Conservation (phyloP, 2,329 filamentous ascomycete genomes). For the Colletotrichum brevisporum region DNA sequence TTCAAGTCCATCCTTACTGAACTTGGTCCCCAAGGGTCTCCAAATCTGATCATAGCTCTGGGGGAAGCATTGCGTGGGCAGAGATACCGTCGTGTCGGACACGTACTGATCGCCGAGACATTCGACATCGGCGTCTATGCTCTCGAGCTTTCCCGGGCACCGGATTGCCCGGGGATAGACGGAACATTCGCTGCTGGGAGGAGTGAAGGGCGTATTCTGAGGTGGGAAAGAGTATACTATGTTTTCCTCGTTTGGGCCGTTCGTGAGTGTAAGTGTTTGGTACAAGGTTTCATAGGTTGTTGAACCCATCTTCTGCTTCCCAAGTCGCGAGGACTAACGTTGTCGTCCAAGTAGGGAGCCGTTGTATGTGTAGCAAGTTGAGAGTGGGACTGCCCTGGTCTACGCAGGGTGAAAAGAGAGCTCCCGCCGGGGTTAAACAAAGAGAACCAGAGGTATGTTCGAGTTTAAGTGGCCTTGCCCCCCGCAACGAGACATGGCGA, state of each 20-base stretch:
- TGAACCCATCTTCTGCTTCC: not conserved
- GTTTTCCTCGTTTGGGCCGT: not conserved
- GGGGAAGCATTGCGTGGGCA: conserved; percentile 7
- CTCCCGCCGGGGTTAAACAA: not conserved
- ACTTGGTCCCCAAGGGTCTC: not conserved
- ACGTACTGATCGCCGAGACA: not conserved
- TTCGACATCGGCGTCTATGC: not conserved
- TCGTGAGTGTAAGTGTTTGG: conserved; percentile 7
- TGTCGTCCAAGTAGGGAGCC: too few relatives aligned
- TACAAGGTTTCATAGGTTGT: conserved; percentile 17
- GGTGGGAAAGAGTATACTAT: not conserved
- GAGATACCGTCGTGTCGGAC: not conserved
- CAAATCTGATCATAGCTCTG: not conserved
- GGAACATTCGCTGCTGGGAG: not conserved
- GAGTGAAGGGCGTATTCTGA: not conserved
- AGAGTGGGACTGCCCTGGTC: too few relatives aligned
- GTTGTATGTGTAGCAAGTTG: too few relatives aligned
- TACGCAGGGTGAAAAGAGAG: not conserved
- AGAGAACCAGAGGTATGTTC: not conserved
- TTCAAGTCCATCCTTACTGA: not conserved
- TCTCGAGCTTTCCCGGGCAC: not conserved
- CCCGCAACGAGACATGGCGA: not conserved
- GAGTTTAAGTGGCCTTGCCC: not conserved
- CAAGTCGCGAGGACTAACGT: not conserved
- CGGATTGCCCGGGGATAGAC: not conserved